Base-by-base conservation (phyloP, 495 filamentous ascomycete species). In the Hypomontagnella submonticulosa region DNA sequence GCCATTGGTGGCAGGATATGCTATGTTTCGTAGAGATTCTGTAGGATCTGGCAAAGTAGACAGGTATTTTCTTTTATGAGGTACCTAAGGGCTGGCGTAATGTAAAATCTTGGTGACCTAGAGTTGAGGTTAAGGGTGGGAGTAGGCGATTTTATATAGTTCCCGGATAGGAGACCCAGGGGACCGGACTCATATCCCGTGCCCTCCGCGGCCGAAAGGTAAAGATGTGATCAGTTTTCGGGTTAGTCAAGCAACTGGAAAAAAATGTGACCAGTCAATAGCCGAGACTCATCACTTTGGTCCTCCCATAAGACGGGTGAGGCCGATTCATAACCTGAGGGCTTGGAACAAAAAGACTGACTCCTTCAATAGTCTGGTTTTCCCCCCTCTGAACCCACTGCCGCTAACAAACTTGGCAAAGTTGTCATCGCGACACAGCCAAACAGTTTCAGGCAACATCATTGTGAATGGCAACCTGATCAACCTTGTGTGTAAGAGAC, bases 301-400 rank as follows among this genome's bases (percentile, higher is more conserved):
- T 62, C 47, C 56, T 83, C 57, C 66, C 83, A 33, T 83, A 84
- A 32, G 43, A 74, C 18, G 79, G 80, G 66, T 80, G 71, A 70
- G 77, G 58, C 83, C 78, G 13, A 76, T 83, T 53, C 51, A 77
- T 33, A 77, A 78, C 5, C 11, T 2, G 54, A 62, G 82, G 72
- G 76, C 36, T 19, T 13, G 16, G 13, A 38, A 41, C 34, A 49
- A 54, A 52, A 33, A 81, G 32, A 73, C 67, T 15, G 79, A 80
- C 4, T 73, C 77, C 67, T 67, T 76, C 3, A 65, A 12, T 6
- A 12, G 30, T 48, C 40, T 23, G 16, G 16, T 40, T 32, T 19
- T 23, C 32, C n/a, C 32, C n/a, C 43, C 37, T 37, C 44, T n/a
- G 37, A 27, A 44, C 9, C 63, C 42, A 30, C 4, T 47, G 7